Base-by-base conservation (phyloP, 495 filamentous ascomycete genomes). In the Annulohypoxylon stygium region DNA sequence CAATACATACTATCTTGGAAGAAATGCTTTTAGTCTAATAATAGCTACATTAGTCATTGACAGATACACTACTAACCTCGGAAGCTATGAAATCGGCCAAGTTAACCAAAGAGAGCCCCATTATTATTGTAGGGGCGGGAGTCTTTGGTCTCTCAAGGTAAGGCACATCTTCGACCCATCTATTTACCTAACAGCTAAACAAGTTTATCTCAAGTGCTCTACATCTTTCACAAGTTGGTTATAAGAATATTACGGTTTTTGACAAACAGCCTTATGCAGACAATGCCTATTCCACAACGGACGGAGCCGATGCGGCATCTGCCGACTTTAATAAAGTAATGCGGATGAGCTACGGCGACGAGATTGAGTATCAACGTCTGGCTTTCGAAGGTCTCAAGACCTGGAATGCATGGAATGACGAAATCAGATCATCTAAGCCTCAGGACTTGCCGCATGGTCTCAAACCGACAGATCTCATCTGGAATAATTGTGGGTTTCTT, bases 301-400 rank as follows among this genome's bases (percentile, higher is more conserved):
- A 55, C 5, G 66, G 66, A 25, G 66, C 66, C 58, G 66, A 69
- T 20, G 58, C 66, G n/a, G 67, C 55, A 36, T 71, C 61, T 30
- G 60, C 65, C 71, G 80, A 84, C 69, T 67, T 79, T 39, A 84
- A 83, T 68, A 84, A 83, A 51, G 79, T 83, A 67, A 76, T 84
- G 48, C 75, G 83, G 18, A 61, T 77, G 16, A 77, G 73, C 18
- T 83, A 84, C 67, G 81, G 81, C 39, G 18, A 57, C 8, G 71
- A 81, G 51, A 73, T 61, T 1, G 70, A 76, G 30, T 85, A 84
- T 68, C 82, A 84, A 67, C 54, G 75, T 16, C 79, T 86, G 7
- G 71, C 83, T 0, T 64, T 80, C 45, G 79, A 82, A 9, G 78
- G 81, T 0, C 69, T 82, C 43, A 45, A 69, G 5, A 65, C 48